A percentile compares a stretch with the other conserved stretches of the same genome.
phyloP scores from a whole-genome alignment of 306 rosid species.

The Trichosanthes cucumerina region DNA sequence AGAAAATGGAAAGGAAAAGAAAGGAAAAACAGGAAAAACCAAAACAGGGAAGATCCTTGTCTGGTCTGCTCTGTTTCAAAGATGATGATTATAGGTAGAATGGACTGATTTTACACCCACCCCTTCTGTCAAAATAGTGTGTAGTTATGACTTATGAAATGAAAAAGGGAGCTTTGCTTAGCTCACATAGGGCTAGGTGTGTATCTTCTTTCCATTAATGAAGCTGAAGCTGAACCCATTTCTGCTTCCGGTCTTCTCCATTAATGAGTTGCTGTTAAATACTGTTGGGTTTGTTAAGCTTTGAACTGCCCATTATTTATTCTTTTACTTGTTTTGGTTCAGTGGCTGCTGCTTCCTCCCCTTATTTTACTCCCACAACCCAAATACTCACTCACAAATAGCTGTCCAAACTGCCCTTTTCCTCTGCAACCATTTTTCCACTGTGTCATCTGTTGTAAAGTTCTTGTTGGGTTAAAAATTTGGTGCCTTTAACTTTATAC shows the following conservation, averaged over 20 bases:
- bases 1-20: not conserved
- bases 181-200: not conserved
- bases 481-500: not conserved
- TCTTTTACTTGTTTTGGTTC: not conserved
- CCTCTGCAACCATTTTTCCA: not conserved
- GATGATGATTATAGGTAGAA: constrained; percentile 1
- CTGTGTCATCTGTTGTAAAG: not conserved
- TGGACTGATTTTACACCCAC: constrained; percentile 5
- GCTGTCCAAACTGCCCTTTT: not conserved
- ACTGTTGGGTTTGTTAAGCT: constrained; percentile 3
- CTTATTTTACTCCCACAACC: not conserved
- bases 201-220: constrained; percentile 3
- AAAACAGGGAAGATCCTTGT: constrained; percentile 5
- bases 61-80: not conserved
- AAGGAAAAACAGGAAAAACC: not conserved
- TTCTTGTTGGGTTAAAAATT: not conserved
- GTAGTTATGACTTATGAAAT: not conserved
- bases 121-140: not conserved
- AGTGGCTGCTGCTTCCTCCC: not conserved
- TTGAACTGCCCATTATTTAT: not conserved
- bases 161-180: not conserved
- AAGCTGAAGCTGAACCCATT: not conserved
- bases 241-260: not conserved
- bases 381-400: not conserved
- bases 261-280: constrained; percentile 4